phyloP scores from a whole-genome alignment of 352 stramenopile genomes.

The Aphanomyces invadans region DNA sequence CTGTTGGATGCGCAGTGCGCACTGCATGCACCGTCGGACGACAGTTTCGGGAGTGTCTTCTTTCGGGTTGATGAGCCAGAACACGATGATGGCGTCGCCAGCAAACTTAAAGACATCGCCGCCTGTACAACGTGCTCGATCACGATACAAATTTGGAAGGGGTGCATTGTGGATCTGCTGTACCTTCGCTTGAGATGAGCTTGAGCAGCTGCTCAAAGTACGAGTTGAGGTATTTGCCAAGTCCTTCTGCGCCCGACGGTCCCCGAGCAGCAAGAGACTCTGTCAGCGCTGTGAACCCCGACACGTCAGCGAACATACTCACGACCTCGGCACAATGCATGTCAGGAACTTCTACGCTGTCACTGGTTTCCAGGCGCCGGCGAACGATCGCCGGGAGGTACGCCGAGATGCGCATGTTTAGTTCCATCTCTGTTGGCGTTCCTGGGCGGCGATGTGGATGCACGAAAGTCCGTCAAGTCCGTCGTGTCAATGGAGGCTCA shows the following conservation, averaged over 20 bases:
- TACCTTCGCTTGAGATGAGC: conserved; percentile 63
- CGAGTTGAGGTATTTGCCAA: conserved; percentile 90
- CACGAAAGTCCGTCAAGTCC: no score
- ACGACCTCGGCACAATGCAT: conserved; percentile 75
- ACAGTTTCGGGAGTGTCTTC: conserved; percentile 81
- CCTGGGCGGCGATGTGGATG: background rate
- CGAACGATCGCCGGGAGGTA: conserved; percentile 78
- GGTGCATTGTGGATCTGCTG: background rate
- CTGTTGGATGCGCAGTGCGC: conserved; percentile 85
- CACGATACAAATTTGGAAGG: no score
- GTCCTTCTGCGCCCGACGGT: conserved; percentile 83
- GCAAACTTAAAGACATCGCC: conserved; percentile 94
- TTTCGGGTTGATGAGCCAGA: conserved; percentile 85
- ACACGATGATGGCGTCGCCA: conserved; percentile 92
- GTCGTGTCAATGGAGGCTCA: no score
- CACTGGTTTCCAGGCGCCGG: conserved; percentile 51
- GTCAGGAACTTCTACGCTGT: conserved; percentile 41
- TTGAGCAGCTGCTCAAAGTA: conserved; percentile 85
- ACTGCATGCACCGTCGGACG: conserved; percentile 79
- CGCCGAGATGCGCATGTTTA: conserved; percentile 73
- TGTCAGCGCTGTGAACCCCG: conserved; percentile 89
- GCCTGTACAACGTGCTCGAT: no score
- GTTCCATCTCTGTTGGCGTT: conserved; percentile 37
- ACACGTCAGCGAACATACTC: conserved; percentile 92
- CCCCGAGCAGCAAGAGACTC: conserved; percentile 78